phyloP scores from a whole-genome alignment of 495 filamentous ascomycete species.

The Neurospora sublineolata region DNA sequence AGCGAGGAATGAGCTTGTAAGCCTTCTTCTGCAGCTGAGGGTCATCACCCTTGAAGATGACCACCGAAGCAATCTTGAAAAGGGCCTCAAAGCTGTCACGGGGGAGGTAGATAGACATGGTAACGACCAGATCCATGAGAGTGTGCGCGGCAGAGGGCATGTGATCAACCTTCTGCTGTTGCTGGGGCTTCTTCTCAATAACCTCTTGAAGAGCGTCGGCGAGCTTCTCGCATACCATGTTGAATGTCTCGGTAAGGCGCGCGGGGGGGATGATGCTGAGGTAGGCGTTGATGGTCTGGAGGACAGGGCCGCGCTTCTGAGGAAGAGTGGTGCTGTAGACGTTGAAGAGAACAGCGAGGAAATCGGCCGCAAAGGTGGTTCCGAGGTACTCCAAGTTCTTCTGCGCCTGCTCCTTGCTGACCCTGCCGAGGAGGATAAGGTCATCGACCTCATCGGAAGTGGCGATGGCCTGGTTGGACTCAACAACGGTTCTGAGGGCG shows the following conservation, averaged over 20 bases:
- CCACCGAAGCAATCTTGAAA: conserved; percentile 69
- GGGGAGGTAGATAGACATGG: conserved; percentile 86
- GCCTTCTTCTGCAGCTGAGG: conserved; percentile 98
- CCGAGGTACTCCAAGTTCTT: conserved; percentile 72
- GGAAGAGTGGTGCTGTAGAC: conserved; percentile 93
- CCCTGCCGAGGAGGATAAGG: conserved; percentile 55
- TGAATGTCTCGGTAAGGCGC: conserved; percentile 79
- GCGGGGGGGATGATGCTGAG: conserved; percentile 66
- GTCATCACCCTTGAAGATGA: conserved; percentile 66
- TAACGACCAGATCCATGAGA: conserved; percentile 89
- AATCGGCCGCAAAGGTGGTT: conserved; percentile 60
- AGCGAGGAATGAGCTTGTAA: conserved; percentile 88
- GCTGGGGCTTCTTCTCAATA: conserved; percentile 44
- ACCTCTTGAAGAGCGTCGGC: conserved; percentile 59
- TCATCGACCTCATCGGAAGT: conserved; percentile 50
- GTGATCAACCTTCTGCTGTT: conserved; percentile 44
- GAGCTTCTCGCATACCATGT: conserved; percentile 72
- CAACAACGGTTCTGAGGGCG: conserved; percentile 72
- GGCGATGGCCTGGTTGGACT: conserved; percentile 75
- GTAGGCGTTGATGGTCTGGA: conserved; percentile 88
- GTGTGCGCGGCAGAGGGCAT: conserved; percentile 94
- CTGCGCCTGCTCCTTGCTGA: conserved; percentile 61
- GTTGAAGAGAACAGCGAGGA: conserved; percentile 92
- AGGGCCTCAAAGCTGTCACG: conserved; percentile 66
- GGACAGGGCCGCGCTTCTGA: conserved; percentile 76